Evolutionary conservation across 2,329 filamentous ascomycete genomes (phyloP), one percentile per base, ranked within the genome.

Genomic region (Paracorniculantispora psalliotae): DNA sequence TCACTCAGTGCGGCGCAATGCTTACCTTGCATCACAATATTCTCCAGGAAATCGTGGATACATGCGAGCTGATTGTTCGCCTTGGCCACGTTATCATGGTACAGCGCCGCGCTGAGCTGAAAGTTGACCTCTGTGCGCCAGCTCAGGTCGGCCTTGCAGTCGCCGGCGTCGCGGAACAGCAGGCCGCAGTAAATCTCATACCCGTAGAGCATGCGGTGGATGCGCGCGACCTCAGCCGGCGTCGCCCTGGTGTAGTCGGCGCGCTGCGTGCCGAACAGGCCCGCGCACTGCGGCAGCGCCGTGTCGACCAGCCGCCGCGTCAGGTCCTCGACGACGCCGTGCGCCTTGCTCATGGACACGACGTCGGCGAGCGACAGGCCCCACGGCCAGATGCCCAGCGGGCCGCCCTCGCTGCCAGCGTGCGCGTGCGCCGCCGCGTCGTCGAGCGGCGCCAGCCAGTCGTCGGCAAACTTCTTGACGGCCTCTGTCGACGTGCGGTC

Each of bases 1-100:
- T 43, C 25, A 19, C 23, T 15, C 23, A 15, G 17, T 39, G 10
- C 48, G 30, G 12, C 2, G n/a, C 9, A 26, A 47, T 30, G 33
- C 53, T 56, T 28, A 56, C 53, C 43, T 35, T 48, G 30, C 17
- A 48, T 21, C 15, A 56, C 53, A 15, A 56, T 56, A 15, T 48
- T 39, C 43, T 56, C 53, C 4, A 56, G n/a, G 21, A 56, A 56
- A 25, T 56, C 53, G 41, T 56, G 53, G n/a, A 56, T 48, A 23
- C 53, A 56, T 9, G 53, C 53, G 4, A 56, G 44, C 33, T 56
- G 53, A 17, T 37, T 48, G 21, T 56, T 26, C 30, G 53, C 53
- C 33, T 33, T 56, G 43, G n/a, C 44, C 12, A 48, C 53, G 3
- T 56, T 41, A 12, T 48, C 53, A 2, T 17, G 30, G n/a, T 48